These are phyloP conservation scores for Paraphoma sp. DNA, from an alignment of 2,329 filamentous ascomycete species.

Conservation along the genomic window DNA sequence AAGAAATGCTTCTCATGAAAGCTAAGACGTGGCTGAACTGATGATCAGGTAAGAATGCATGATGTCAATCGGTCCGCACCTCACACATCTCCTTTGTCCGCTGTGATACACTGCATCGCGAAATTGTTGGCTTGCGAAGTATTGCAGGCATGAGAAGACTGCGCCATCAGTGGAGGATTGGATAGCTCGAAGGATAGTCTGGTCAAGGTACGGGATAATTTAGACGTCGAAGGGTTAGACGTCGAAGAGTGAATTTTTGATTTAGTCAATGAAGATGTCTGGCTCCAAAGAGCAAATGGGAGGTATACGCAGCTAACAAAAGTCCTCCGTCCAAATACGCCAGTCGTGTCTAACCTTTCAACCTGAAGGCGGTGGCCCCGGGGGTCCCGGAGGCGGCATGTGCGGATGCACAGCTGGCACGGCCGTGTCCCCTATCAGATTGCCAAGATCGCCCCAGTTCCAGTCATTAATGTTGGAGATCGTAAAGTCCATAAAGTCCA, in stretches of 20 bases:
- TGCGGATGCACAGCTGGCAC: constrained; percentile 14
- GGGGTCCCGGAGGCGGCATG: constrained; percentile 9
- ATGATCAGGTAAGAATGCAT: not conserved
- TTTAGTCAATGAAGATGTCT: not conserved
- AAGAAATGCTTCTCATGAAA: not conserved
- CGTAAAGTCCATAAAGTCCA: constrained; percentile 47
- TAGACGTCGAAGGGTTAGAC: no score
- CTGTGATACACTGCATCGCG: not conserved
- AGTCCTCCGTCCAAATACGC: not conserved
- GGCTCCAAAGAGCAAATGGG: not conserved
- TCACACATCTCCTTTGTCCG: not conserved
- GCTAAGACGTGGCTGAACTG: not conserved
- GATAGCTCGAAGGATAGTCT: no score
- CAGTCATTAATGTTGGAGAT: constrained; percentile 45
- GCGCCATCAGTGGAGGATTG: no score
- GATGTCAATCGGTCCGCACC: not conserved
- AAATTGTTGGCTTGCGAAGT: no score
- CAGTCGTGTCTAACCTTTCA: not conserved
- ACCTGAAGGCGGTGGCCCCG: not conserved
- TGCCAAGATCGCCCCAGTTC: constrained; percentile 44
- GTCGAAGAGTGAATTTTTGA: not conserved
- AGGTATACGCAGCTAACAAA: not conserved
- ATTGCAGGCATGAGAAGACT: no score
- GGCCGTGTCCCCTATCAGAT: constrained; percentile 30
- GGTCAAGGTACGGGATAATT: no score